These are phyloP conservation scores for Pythium sukuiense DNA, from an alignment of 352 stramenopile species.

Conservation along the genomic window DNA sequence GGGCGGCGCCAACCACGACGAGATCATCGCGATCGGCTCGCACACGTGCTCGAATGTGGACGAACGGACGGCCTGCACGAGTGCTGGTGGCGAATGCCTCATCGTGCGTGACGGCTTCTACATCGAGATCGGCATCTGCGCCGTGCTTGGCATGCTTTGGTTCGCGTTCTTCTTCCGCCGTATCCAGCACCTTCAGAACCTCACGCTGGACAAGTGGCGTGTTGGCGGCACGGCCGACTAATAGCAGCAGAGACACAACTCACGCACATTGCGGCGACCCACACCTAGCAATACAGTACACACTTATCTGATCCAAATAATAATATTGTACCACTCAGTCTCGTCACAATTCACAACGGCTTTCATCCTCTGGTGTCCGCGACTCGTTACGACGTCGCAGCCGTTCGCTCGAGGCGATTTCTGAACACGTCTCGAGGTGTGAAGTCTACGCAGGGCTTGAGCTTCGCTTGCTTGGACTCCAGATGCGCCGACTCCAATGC, in stretches of 20 bases:
- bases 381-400: conserved; percentile 14
- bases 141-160: conserved; percentile 68
- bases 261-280: not conserved
- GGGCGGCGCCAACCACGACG: conserved; percentile 61
- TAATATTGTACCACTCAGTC: not conserved
- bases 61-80: conserved; percentile 55
- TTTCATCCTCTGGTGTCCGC: not conserved
- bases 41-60: conserved; percentile 78
- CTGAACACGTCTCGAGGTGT: conserved; percentile 73
- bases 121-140: conserved; percentile 73
- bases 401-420: conserved; percentile 37
- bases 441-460: conserved; percentile 66
- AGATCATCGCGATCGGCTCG: conserved; percentile 72
- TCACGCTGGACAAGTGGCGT: conserved; percentile 85
- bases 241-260: not conserved
- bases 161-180: conserved; percentile 66
- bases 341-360: not conserved
- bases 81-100: conserved; percentile 64
- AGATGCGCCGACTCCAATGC: conserved; percentile 74
- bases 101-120: conserved; percentile 84
- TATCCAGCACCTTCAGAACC: conserved; percentile 72
- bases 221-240: conserved; percentile 33
- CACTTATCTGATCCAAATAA: not conserved
- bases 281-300: not conserved
- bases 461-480: conserved; percentile 51